A percentile compares a stretch with the other conserved stretches of the same genome.
Evolutionary conservation across 805 yeast genomes (phyloP).

Genomic region (Ogataea nonfermentans): DNA sequence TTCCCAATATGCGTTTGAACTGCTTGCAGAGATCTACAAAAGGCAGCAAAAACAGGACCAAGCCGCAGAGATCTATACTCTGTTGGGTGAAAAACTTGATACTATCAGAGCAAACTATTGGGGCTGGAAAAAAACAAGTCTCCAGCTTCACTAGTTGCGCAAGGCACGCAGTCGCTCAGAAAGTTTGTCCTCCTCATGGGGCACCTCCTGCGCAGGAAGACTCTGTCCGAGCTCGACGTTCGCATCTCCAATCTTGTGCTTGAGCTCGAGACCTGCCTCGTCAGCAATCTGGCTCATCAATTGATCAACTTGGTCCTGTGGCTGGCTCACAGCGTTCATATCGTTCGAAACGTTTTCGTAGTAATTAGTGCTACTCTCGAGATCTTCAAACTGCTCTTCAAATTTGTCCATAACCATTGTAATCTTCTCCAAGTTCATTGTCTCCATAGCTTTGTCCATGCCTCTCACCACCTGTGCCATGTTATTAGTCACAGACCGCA

Average conservation of each 20-base stretch:
- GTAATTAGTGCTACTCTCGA: slow-evolving; percentile 90
- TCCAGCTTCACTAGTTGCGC: slow-evolving; percentile 39
- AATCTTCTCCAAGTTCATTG: slow-evolving; percentile 92
- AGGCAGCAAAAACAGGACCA: slow-evolving; percentile 29
- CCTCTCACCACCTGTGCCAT: slow-evolving; percentile 93
- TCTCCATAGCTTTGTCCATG: slow-evolving; percentile 93
- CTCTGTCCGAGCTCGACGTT: slow-evolving; percentile 48
- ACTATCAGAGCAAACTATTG: slow-evolving; percentile 34
- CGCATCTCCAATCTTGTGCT: slow-evolving; percentile 72
- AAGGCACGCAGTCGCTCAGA: slow-evolving; percentile 89
- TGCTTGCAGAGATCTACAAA: slow-evolving; percentile 51
- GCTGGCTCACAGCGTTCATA: slow-evolving; percentile 85
- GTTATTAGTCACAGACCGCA: slow-evolving; percentile 91
- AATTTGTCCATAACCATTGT: slow-evolving; percentile 96
- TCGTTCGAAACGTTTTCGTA: slow-evolving; percentile 88
- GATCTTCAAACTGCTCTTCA: slow-evolving; percentile 92
- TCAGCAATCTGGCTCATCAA: slow-evolving; percentile 92
- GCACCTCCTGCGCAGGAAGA: slow-evolving; percentile 30
- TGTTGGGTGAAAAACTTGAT: slow-evolving; percentile 43
- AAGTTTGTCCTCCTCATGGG: slow-evolving; percentile 75
- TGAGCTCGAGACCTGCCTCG: slow-evolving; percentile 93
- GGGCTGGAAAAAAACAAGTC: slow-evolving; percentile 19
- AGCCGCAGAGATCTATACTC: slow-evolving; percentile 46
- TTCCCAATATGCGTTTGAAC: slow-evolving; percentile 65
- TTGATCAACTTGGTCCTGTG: slow-evolving; percentile 92